These are phyloP conservation scores for Russula earlei DNA, from an alignment of 768 basidiomycete species.

Conservation along the genomic window DNA sequence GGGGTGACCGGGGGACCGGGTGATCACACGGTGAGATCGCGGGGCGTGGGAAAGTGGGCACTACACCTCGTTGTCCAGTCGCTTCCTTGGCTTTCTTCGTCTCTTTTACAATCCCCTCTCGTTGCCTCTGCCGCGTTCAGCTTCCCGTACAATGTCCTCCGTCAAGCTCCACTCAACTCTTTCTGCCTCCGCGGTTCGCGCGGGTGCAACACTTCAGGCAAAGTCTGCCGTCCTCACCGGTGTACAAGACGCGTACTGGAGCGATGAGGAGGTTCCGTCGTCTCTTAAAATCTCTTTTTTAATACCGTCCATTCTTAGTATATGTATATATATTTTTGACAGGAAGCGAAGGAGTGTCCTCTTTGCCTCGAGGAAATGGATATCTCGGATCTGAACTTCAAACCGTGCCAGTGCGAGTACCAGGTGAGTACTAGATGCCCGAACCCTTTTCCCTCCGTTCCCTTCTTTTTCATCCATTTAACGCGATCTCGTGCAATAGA, in stretches of 20 bases:
- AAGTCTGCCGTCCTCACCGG: constrained; percentile 83
- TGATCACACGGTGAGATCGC: background rate
- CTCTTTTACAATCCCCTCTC: background rate
- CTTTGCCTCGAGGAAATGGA: constrained; percentile 99
- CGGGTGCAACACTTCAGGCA: constrained; percentile 61
- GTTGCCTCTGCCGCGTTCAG: background rate
- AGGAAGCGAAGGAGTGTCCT: constrained; percentile 98
- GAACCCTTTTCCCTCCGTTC: background rate
- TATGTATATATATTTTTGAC: background rate
- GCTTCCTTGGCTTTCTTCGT: background rate
- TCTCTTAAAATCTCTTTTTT: constrained; percentile 21
- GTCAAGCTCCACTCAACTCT: constrained; percentile 53
- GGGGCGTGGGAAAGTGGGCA: constrained; percentile 1
- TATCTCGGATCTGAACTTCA: constrained; percentile 97
- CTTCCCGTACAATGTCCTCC: constrained; percentile 34
- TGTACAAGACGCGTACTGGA: constrained; percentile 95
- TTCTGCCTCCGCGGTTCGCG: constrained; percentile 66
- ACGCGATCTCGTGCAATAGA: constrained; percentile 38
- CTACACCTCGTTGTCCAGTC: constrained; percentile 19
- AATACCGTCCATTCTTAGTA: background rate
- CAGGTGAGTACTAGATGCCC: constrained; percentile 49
- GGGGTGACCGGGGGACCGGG: background rate
- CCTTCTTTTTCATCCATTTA: constrained; percentile 9
- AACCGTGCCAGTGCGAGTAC: constrained; percentile 97
- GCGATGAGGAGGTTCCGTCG: constrained; percentile 70